Evolutionary conservation across 2,329 filamentous ascomycete species (phyloP).

Genomic region (Ophiocordyceps camponoti-saundersi): DNA sequence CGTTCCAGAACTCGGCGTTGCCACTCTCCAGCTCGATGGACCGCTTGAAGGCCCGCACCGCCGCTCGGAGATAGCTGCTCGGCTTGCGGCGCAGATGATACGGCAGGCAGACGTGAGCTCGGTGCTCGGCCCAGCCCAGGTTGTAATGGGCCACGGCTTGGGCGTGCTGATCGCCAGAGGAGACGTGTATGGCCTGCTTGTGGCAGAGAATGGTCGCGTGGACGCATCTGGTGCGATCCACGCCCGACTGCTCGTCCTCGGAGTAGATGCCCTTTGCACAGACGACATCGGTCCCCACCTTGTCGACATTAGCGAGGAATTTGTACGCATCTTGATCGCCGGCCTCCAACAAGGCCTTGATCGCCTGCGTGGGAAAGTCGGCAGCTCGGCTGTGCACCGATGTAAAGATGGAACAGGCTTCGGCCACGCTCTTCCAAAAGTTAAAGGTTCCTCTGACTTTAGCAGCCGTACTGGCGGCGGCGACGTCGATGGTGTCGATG

Average conservation of each 20-base stretch:
- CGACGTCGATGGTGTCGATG: conserved; percentile 49
- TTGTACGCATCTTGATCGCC: conserved; percentile 39
- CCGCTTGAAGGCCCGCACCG: conserved; percentile 83
- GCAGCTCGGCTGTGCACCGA: conserved; percentile 51
- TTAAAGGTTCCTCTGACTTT: conserved; percentile 64
- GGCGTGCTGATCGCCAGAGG: conserved; percentile 60
- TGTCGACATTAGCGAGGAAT: conserved; percentile 53
- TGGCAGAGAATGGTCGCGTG: conserved; percentile 67
- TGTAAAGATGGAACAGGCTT: conserved; percentile 74
- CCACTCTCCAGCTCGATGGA: conserved; percentile 90
- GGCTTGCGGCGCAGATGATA: conserved; percentile 34
- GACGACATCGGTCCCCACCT: conserved; percentile 28
- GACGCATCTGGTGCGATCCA: conserved; percentile 41
- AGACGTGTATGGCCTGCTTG: conserved; percentile 67
- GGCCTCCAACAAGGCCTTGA: conserved; percentile 41
- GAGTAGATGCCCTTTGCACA: conserved; percentile 26
- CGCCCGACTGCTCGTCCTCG: conserved; percentile 27
- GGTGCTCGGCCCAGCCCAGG: conserved; percentile 82
- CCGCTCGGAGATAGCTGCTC: conserved; percentile 57
- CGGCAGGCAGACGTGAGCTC: conserved; percentile 54
- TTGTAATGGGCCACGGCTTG: conserved; percentile 97
- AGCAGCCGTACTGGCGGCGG: conserved; percentile 43
- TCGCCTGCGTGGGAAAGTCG: conserved; percentile 41
- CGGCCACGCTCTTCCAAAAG: conserved; percentile 83
- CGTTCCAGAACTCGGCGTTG: conserved; percentile 95